These are phyloP conservation scores for Tympanopsis confertula DNA, from an alignment of 2,329 filamentous ascomycete species.

Conservation along the genomic window DNA sequence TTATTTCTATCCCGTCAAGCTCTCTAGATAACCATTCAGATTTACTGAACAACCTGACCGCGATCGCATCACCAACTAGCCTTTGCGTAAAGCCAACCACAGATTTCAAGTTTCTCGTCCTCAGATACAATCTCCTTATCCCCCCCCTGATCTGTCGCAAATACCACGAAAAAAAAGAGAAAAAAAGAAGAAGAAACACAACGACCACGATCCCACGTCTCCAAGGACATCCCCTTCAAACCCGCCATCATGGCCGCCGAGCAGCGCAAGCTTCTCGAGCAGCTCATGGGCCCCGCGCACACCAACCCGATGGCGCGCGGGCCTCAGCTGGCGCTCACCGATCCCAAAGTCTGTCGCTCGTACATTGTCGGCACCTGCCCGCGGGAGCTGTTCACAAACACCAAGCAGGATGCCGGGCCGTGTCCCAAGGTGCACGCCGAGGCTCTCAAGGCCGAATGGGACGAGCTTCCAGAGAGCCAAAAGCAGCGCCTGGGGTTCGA, in stretches of 20 bases:
- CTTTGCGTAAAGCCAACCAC: too few relatives aligned
- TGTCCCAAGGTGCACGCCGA: constrained; percentile 86
- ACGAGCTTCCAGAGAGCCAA: constrained; percentile 58
- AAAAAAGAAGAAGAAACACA: constrained; percentile 3
- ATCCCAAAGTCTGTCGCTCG: constrained; percentile 87
- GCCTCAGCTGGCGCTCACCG: constrained; percentile 75
- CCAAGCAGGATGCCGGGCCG: constrained; percentile 87
- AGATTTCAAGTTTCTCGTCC: too few relatives aligned
- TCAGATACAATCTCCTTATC: too few relatives aligned
- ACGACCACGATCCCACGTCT: constrained; percentile 1
- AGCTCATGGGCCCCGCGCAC: constrained; percentile 73
- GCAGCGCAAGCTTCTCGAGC: constrained; percentile 94
- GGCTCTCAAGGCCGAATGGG: constrained; percentile 78
- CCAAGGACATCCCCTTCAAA: background rate
- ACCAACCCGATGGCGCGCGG: constrained; percentile 44
- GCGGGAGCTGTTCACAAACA: constrained; percentile 98
- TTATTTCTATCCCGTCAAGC: too few relatives aligned
- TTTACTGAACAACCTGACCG: too few relatives aligned
- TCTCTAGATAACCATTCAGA: too few relatives aligned
- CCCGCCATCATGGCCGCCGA: constrained; percentile 69
- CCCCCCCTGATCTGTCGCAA: constrained; percentile 18
- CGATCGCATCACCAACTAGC: too few relatives aligned
- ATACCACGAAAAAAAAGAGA: constrained; percentile 4
- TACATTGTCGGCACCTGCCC: constrained; percentile 89
- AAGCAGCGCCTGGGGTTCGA: constrained; percentile 79